Evolutionary conservation across 1,284 basidiomycete genomes (phyloP), one percentile per base, ranked within the genome.

Genomic region (Cutaneotrichosporon dermatis): DNA sequence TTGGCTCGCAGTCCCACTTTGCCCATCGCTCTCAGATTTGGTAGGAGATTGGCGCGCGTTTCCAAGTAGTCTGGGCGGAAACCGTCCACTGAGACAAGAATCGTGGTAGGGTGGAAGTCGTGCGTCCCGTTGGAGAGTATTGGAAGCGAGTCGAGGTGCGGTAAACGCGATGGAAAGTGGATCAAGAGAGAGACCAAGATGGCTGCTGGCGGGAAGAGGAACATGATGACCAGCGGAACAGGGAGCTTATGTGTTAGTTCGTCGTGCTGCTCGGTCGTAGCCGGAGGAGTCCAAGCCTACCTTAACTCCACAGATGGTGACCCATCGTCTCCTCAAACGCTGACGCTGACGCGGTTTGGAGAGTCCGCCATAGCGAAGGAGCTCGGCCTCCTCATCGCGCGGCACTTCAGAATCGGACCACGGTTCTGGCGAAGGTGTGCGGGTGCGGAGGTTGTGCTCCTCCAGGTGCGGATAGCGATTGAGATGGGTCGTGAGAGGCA

Each of bases 1-100:
- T 91, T 88, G 1, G 90, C 90, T 40, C 89, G 82, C n/a, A 94
- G 71, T 0, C 90, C 90, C 16, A 51, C 46, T 12, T 54, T 53
- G 6, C 59, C 58, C 13, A 73, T 51, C 1, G 57, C 9, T 4
- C 64, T 39, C 41, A 74, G 37, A 59, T 72, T 64, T 2, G 66
- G 64, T 2, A 68, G 39, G 15, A 58, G 55, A 4, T 54, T 40
- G 8, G 54, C 36, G 11, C 54, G 44, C 9, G 37, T 45, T 3
- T 51, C 11, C 43, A 74, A 61, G 50, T 72, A 72, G 4, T 60
- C 59, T 1, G 69, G 66, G 11, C 66, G 61, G 57, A 74, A 69
- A 16, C 72, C 72, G 57, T 74, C 70, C 15, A 74, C 54, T 8
- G 67, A 68, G 35, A 74, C 57, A 15, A 74, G 52, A 3, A 72